A percentile compares a stretch with the other conserved stretches of the same genome.
Evolutionary conservation across 2,329 filamentous ascomycete species (phyloP).

Genomic region (Neurospora sp.): DNA sequence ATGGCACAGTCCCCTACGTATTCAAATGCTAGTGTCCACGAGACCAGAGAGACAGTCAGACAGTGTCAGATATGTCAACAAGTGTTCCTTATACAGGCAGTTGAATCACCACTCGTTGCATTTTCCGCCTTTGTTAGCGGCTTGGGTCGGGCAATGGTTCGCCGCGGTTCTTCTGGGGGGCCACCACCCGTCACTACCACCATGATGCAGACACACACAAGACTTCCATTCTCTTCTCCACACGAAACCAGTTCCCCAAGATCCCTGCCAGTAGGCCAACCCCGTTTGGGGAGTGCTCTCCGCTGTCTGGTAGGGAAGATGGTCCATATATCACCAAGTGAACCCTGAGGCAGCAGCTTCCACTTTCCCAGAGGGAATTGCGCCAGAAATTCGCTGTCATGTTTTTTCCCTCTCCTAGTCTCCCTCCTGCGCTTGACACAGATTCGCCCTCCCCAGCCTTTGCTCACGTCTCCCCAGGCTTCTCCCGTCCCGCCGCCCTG

Average conservation of each 20-base stretch:
- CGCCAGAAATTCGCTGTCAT: conserved; percentile 11
- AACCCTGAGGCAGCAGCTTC: conserved; percentile 15
- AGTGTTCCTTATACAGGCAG: background rate
- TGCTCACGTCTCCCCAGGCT: conserved; percentile 12
- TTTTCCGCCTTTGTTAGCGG: background rate
- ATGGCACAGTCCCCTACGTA: background rate
- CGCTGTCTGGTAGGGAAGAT: conserved; percentile 11
- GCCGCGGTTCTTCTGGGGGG: conserved; percentile 2
- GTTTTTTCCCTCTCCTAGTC: background rate
- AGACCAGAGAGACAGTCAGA: background rate
- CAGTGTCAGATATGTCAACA: background rate
- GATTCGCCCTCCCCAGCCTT: conserved; percentile 5
- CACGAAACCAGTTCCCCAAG: conserved; percentile 11
- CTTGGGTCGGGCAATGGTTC: background rate
- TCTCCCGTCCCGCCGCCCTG: conserved; percentile 24
- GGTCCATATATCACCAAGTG: conserved; percentile 20
- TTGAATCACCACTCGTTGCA: background rate
- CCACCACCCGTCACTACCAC: conserved; percentile 4
- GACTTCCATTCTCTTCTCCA: conserved; percentile 10
- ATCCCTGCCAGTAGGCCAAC: conserved; percentile 16
- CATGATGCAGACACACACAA: conserved; percentile 9
- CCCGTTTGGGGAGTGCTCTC: conserved; percentile 12
- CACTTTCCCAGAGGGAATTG: conserved; percentile 9
- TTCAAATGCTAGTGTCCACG: background rate
- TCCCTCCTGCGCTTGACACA: conserved; percentile 9